Evolutionary conservation across 1,284 basidiomycete species (phyloP), one percentile per base, ranked within the genome.

Genomic region (Moniliophthora roreri): DNA sequence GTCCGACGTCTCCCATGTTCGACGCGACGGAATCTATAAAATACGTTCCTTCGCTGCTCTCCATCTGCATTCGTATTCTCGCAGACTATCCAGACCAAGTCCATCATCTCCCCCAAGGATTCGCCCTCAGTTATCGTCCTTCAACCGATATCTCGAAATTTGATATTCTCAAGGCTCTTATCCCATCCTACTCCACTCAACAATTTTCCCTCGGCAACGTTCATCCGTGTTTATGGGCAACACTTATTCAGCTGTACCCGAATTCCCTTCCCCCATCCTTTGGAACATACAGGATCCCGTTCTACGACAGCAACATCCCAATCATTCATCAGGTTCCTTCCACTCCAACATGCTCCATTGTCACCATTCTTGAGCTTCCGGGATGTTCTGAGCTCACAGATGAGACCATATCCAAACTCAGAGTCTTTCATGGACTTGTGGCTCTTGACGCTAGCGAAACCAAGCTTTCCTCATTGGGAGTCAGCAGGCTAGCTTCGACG

Each of bases 401-500:
- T 64, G 67, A 77, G 18, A 78, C 75, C 37, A 70, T 87, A 16
- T 51, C 73, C 18, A 60, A 69, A 9, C 70, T 89, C 13, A 77
- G 75, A 32, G 60, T 66, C 4, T 71, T 90, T 8, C 78, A 79
- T 58, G 70, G 71, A 4, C 70, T 90, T 18, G 62, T 70, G 38
- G 87, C 82, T 0, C 68, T 90, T n/a, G 85, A 90, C 64, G 74
- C 80, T 10, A 82, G 80, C 53, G 66, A 65, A 3, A 84, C 84
- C 1, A 26, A 55, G 0, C 61, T 91, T 20, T 77, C 80, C 2
- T 60, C 78, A 1, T 73, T 78, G 59, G 85, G 79, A 8, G 63
- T 91, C 45, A 69, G 69, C 35, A 56, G 67, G 2, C 71, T 85
- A 15, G 65, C 76, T 2, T 62, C 68, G 5, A 73, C 72, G 5